phyloP scores from a whole-genome alignment of 1,284 basidiomycete genomes.

The Agroathelia rolfsii region DNA sequence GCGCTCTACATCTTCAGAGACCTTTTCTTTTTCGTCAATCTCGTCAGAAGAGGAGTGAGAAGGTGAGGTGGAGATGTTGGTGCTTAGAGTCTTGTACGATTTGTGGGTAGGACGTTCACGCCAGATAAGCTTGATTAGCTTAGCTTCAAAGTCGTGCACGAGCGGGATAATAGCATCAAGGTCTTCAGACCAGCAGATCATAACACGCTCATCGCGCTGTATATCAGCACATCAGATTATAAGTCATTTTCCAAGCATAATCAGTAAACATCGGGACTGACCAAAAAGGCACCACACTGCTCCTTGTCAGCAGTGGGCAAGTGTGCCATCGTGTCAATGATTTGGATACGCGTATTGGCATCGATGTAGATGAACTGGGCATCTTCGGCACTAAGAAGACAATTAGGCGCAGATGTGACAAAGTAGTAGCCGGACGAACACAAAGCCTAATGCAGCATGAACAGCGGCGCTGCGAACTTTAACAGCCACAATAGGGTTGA shows the following conservation, averaged over 20 bases:
- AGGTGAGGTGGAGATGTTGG: too few species aligned
- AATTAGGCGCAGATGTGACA: slow-evolving; percentile 2
- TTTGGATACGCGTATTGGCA: slow-evolving; percentile 49
- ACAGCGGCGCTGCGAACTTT: slow-evolving; percentile 75
- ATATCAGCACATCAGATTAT: slow-evolving; percentile 6
- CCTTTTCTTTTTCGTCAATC: slow-evolving; percentile 31
- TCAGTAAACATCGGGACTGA: slow-evolving; percentile 22
- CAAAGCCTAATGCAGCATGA: slow-evolving; percentile 59
- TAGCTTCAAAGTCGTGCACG: slow-evolving; percentile 60
- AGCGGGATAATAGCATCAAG: slow-evolving; percentile 60
- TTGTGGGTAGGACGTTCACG: slow-evolving; percentile 28
- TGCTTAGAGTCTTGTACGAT: slow-evolving; percentile 12
- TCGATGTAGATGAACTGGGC: slow-evolving; percentile 37
- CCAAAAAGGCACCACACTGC: slow-evolving; percentile 78
- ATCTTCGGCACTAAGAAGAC: slow-evolving; percentile 40
- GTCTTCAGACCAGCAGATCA: slow-evolving; percentile 72
- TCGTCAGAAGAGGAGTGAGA: slow-evolving; percentile 40
- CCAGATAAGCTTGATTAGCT: slow-evolving; percentile 79
- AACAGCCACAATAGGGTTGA: slow-evolving; percentile 76
- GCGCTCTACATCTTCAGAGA: slow-evolving; percentile 15
- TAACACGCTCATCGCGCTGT: slow-evolving; percentile 63
- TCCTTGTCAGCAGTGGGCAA: slow-evolving; percentile 69
- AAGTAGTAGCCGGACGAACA: slow-evolving; percentile 36
- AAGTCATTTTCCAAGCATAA: background rate
- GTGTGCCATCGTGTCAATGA: slow-evolving; percentile 50